These are phyloP conservation scores for Cercospora berteroae DNA, from an alignment of 2,329 filamentous ascomycete genomes.

Conservation along the genomic window DNA sequence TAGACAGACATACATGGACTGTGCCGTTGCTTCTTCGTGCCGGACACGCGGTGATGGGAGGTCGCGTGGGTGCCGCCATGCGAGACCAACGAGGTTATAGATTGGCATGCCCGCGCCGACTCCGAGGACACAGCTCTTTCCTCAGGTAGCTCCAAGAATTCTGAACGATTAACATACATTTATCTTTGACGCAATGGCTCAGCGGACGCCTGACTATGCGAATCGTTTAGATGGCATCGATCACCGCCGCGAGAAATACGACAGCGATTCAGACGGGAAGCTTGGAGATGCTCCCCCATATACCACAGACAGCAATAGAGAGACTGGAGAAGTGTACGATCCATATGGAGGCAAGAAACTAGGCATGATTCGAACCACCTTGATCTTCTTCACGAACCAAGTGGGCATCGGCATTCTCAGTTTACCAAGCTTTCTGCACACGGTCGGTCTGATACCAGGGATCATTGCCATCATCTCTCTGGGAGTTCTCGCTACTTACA, in stretches of 20 bases:
- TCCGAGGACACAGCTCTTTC: background rate
- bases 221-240: background rate
- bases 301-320: background rate
- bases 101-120: background rate
- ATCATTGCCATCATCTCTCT: slow-evolving; percentile 53
- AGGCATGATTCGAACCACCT: background rate
- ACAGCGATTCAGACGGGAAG: slow-evolving; percentile 3
- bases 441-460: slow-evolving; percentile 54
- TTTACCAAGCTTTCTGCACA: slow-evolving; percentile 52
- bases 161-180: background rate
- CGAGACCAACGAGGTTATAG: background rate
- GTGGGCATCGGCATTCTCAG: slow-evolving; percentile 50
- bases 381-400: slow-evolving; percentile 7
- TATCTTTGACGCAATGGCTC: background rate
- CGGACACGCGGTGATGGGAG: background rate
- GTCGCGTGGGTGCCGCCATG: background rate
- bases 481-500: slow-evolving; percentile 53
- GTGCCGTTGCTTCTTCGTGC: background rate
- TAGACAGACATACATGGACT: slow-evolving; percentile 1
- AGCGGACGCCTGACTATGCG: background rate
- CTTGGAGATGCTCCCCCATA: background rate
- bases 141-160: background rate
- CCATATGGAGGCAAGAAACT: slow-evolving; percentile 1
- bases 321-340: background rate
- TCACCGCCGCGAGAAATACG: background rate